phyloP scores from a whole-genome alignment of 306 rosid genomes.

The Mimosa bimucronata region DNA sequence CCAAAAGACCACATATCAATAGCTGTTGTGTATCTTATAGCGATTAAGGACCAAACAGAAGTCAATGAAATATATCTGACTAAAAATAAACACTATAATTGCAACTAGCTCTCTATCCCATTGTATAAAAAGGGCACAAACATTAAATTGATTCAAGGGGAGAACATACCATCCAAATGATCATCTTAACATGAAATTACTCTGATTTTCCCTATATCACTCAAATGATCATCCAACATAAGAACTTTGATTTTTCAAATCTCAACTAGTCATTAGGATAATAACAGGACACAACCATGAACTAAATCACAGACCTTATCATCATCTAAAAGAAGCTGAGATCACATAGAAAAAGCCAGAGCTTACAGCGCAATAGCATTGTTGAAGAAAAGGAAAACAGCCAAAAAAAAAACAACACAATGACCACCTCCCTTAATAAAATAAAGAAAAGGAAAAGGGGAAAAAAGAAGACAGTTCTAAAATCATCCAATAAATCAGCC shows the following conservation, averaged over 20 bases:
- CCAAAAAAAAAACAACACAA: neutral
- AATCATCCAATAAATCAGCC: slow-evolving; percentile 24
- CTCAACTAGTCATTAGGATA: slow-evolving; percentile 13
- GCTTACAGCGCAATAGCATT: slow-evolving; percentile 26
- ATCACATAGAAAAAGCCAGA: slow-evolving; percentile 26
- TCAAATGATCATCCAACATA: neutral
- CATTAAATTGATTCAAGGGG: neutral
- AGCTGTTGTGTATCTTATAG: slow-evolving; percentile 83
- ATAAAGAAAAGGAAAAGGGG: neutral
- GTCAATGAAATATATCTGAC: slow-evolving; percentile 25
- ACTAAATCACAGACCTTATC: slow-evolving; percentile 33
- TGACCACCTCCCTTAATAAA: neutral
- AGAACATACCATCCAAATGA: slow-evolving; percentile 9
- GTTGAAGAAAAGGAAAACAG: slow-evolving; percentile 2
- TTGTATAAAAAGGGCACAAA: neutral
- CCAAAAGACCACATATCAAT: slow-evolving; percentile 99
- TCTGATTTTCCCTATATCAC: neutral
- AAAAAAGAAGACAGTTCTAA: slow-evolving; percentile 26
- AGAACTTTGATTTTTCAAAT: neutral
- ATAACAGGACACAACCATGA: slow-evolving; percentile 11
- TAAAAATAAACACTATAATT: slow-evolving; percentile 16
- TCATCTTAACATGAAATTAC: neutral
- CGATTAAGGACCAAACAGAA: slow-evolving; percentile 54
- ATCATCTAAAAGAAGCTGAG: slow-evolving; percentile 5
- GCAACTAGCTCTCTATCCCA: slow-evolving; percentile 14